Conservation (phyloP, 2,329 filamentous ascomycete species). For the Aquanectria penicillioides region DNA sequence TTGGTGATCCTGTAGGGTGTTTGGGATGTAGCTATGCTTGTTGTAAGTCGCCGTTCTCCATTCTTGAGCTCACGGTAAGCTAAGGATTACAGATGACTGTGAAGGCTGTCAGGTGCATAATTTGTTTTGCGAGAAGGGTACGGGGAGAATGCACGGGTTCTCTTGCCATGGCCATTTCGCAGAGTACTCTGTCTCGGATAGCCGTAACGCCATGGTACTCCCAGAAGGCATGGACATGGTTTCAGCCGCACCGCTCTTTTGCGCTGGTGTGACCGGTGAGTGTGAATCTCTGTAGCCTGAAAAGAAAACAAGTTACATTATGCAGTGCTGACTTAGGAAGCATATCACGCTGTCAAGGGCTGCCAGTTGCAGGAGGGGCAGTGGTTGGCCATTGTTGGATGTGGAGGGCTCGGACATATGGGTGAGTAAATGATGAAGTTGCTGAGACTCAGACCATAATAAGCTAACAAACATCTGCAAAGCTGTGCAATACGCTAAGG, state of each 20-base stretch:
- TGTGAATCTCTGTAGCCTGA: too few species aligned
- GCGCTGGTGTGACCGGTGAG: constrained; percentile 30
- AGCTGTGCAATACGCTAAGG: constrained; percentile 31
- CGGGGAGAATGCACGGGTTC: constrained; percentile 36
- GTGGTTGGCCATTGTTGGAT: constrained; percentile 37
- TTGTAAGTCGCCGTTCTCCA: too few species aligned
- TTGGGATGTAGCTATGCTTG: constrained; percentile 13
- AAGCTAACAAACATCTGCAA: background rate
- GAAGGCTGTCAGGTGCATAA: too few species aligned
- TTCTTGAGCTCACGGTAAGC: too few species aligned
- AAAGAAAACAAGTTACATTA: too few species aligned
- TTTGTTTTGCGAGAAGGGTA: too few species aligned
- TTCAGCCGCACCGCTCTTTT: constrained; percentile 38
- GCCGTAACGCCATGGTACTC: constrained; percentile 37
- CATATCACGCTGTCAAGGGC: too few species aligned
- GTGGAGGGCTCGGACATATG: constrained; percentile 37
- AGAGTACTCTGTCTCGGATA: constrained; percentile 35
- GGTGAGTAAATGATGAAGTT: constrained; percentile 12
- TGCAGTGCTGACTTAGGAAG: too few species aligned
- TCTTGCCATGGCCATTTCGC: constrained; percentile 35
- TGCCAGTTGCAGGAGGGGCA: constrained; percentile 26
- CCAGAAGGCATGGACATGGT: constrained; percentile 30
- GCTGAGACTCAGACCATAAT: background rate
- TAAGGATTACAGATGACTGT: too few species aligned
- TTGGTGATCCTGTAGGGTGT: constrained; percentile 11